These are phyloP conservation scores for Eimeria tenella DNA, from an alignment of 169 alveolate species.

Conservation along the genomic window DNA sequence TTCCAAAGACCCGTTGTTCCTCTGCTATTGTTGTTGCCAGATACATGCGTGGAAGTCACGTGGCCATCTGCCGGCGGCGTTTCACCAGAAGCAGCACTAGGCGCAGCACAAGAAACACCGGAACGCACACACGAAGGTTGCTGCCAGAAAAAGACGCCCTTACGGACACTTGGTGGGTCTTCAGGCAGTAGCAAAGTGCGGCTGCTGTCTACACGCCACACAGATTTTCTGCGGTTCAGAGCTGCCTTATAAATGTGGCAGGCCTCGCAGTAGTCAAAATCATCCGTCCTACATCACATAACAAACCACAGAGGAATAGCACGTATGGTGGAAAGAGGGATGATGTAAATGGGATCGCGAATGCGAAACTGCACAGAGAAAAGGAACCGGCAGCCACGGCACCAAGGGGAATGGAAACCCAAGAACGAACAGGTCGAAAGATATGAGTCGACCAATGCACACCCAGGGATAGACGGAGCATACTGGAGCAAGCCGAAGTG, in stretches of 20 bases:
- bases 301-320: not conserved
- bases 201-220: conserved; percentile 43
- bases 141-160: conserved; percentile 40
- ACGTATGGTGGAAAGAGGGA: not conserved
- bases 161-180: conserved; percentile 18
- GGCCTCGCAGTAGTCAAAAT: conserved; percentile 76
- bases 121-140: not conserved
- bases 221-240: conserved; percentile 42
- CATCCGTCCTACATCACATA: conserved; percentile 13
- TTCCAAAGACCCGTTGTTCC: not conserved
- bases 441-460: not conserved
- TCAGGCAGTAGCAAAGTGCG: conserved; percentile 50
- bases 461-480: not conserved
- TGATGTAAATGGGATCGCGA: too few relatives aligned
- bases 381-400: not conserved
- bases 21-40: not conserved
- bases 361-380: not conserved
- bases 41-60: not conserved
- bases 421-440: not conserved
- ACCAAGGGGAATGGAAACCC: not conserved
- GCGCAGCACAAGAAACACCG: not conserved
- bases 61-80: not conserved
- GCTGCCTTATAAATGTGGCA: conserved; percentile 53
- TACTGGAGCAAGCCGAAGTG: too few relatives aligned
- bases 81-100: not conserved